phyloP scores from a whole-genome alignment of 2,329 filamentous ascomycete species.

The Dothiorella sarmentorum region DNA sequence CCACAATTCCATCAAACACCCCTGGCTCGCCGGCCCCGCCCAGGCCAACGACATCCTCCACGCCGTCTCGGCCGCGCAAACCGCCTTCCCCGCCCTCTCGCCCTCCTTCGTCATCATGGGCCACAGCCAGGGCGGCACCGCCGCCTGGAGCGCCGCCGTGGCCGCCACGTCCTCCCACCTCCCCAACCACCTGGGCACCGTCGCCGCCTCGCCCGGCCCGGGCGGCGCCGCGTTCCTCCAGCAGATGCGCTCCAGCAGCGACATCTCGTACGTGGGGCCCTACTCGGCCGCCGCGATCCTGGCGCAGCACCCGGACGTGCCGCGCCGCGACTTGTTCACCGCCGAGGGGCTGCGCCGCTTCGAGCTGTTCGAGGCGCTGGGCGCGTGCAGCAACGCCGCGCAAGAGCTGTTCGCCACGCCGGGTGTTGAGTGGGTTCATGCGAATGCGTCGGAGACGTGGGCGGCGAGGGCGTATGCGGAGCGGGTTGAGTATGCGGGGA shows the following conservation, averaged over 20 bases:
- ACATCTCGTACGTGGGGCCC: background rate
- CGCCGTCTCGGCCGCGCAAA: slow-evolving; percentile 42
- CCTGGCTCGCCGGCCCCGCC: slow-evolving; percentile 38
- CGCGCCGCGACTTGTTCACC: background rate
- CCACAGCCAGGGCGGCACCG: slow-evolving; percentile 48
- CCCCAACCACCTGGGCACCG: background rate
- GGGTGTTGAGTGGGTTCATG: no score
- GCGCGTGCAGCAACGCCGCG: background rate
- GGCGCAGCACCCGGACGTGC: background rate
- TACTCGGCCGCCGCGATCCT: background rate
- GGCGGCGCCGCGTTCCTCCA: background rate
- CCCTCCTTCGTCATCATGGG: slow-evolving; percentile 44
- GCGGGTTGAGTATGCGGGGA: background rate
- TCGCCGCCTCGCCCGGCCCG: background rate
- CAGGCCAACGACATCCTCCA: slow-evolving; percentile 46
- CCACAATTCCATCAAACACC: slow-evolving; percentile 27
- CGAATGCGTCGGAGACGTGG: no score
- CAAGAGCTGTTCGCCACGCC: background rate
- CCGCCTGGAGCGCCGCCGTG: slow-evolving; percentile 38
- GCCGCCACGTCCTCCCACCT: background rate
- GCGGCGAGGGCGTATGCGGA: no score
- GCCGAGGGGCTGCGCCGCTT: background rate
- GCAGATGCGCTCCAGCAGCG: no score
- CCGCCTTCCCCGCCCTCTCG: slow-evolving; percentile 37
- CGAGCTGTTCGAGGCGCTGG: background rate